Evolutionary conservation across 164 flowering plant species (phyloP).

Genomic region (Kingdonia uniflora): DNA sequence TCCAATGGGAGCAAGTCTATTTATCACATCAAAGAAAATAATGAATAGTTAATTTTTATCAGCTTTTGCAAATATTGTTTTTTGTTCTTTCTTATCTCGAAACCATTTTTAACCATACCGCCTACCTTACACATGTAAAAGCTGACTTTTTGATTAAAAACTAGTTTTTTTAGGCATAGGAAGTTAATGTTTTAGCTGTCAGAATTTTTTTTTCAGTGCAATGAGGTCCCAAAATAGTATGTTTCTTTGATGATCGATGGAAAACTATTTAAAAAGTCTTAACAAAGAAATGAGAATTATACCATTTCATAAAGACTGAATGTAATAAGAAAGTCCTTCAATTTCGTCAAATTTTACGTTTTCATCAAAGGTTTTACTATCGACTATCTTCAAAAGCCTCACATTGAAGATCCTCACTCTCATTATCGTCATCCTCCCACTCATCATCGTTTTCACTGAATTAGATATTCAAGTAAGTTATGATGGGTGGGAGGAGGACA

Average conservation of each 20-base stretch:
- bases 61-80: conserved; percentile 96
- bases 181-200: conserved; percentile 94
- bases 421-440: too few species aligned
- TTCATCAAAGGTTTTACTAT: too few species aligned
- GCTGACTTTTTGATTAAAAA: conserved; percentile 97
- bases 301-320: conserved; percentile 97
- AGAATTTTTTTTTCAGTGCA: conserved; percentile 98
- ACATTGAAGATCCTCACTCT: too few species aligned
- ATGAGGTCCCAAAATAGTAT: conserved; percentile 97
- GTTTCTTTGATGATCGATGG: conserved; percentile 94
- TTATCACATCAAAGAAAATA: conserved; percentile 98
- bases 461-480: too few species aligned
- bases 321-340: conserved; percentile 90
- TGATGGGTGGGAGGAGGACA: too few species aligned
- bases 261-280: conserved; percentile 93
- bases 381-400: too few species aligned
- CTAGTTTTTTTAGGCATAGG: conserved; percentile 98
- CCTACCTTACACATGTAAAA: conserved; percentile 99
- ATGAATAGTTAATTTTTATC: conserved; percentile 95
- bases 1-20: conserved; percentile 98
- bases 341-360: conserved; percentile 91
- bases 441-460: too few species aligned
- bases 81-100: conserved; percentile 94
- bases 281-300: conserved; percentile 87
- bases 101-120: conserved; percentile 99